Conservation (phyloP, 768 basidiomycete genomes). For the Lentinula aciculospora region DNA sequence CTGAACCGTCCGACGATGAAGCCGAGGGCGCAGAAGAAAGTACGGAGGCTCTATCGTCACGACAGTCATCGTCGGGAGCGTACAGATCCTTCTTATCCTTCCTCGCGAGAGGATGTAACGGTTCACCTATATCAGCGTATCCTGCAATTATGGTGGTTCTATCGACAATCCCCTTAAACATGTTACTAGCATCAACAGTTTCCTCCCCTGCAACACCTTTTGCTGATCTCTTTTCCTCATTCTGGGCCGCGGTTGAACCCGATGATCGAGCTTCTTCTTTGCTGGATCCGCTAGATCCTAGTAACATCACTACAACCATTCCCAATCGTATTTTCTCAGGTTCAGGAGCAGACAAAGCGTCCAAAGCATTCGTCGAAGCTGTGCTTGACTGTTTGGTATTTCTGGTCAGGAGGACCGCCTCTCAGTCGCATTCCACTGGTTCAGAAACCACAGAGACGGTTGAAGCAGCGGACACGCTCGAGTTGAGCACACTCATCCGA, state of each 20-base stretch:
- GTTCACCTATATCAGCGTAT: constrained; percentile 74
- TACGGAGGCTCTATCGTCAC: neutral
- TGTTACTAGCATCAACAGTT: constrained; percentile 8
- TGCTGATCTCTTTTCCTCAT: constrained; percentile 57
- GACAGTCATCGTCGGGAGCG: constrained; percentile 23
- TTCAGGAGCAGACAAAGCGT: constrained; percentile 46
- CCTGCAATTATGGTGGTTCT: constrained; percentile 76
- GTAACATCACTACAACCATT: constrained; percentile 35
- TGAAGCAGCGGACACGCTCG: neutral
- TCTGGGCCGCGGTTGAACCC: constrained; percentile 75
- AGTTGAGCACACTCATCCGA: neutral
- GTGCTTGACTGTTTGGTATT: constrained; percentile 68
- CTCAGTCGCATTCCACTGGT: neutral
- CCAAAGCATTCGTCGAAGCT: constrained; percentile 63
- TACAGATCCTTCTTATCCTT: constrained; percentile 78
- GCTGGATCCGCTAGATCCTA: too few relatives aligned
- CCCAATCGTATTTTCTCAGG: constrained; percentile 9
- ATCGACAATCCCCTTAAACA: constrained; percentile 67
- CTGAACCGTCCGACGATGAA: constrained; percentile 19
- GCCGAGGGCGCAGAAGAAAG: neutral
- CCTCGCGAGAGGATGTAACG: constrained; percentile 73
- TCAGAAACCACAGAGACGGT: neutral
- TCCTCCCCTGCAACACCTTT: constrained; percentile 23
- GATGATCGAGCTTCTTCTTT: neutral
- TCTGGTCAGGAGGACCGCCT: constrained; percentile 36